A percentile compares a stretch with the other conserved stretches of the same genome.
Conservation (phyloP, 73 alveolate species). For the Tetrahymena malaccensis region DNA sequence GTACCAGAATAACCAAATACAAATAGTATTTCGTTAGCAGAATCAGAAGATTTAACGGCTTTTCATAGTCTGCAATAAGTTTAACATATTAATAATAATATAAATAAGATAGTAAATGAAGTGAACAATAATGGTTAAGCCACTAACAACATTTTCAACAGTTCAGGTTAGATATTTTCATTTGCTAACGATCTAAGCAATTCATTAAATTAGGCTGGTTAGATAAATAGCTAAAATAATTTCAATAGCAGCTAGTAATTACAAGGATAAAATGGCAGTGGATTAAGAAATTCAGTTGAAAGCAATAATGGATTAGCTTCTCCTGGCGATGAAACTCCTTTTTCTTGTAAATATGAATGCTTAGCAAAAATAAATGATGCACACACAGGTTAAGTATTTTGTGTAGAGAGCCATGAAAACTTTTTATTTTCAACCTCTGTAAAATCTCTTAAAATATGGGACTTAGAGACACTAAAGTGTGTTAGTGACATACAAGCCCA, state of each 20-base stretch:
- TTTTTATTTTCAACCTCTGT: conserved; percentile 47
- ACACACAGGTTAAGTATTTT: conserved; percentile 46
- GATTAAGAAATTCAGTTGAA: not conserved
- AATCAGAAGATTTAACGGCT: not conserved
- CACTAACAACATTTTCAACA: not conserved
- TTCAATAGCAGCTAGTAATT: not conserved
- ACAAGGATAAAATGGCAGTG: not conserved
- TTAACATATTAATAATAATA: not conserved
- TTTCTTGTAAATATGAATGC: not conserved
- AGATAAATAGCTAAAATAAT: not conserved
- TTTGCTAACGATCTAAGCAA: not conserved
- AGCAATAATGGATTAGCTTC: not conserved
- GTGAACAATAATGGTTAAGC: not conserved
- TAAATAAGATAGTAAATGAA: not conserved
- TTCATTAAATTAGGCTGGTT: not conserved
- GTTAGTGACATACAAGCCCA: conserved; percentile 49
- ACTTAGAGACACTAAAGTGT: conserved; percentile 45
- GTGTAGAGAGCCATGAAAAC: conserved; percentile 51
- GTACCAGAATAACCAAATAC: not conserved
- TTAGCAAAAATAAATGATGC: conserved; percentile 31
- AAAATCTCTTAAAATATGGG: conserved; percentile 58
- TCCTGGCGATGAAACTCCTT: not conserved
- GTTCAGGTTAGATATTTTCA: not conserved
- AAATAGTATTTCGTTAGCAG: not conserved
- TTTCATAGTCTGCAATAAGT: not conserved